phyloP scores from a whole-genome alignment of 257 asterid species.

The Solanum ossicruentum region DNA sequence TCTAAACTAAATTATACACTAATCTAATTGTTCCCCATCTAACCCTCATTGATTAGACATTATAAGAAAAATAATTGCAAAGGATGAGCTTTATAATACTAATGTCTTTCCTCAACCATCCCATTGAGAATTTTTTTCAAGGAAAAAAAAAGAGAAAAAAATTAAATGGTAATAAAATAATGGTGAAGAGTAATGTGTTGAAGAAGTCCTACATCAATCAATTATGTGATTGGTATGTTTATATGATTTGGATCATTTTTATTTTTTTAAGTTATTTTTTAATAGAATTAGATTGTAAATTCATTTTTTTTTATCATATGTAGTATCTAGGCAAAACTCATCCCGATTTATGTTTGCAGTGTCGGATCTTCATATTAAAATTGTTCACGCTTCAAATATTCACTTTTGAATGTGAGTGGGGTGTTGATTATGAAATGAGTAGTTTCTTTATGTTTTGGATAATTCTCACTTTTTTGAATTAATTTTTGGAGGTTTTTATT shows the following conservation, averaged over 20 bases:
- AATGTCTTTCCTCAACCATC: neutral
- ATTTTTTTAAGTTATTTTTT: neutral
- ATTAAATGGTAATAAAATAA: too few species aligned
- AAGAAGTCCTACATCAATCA: neutral
- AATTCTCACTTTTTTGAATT: too few species aligned
- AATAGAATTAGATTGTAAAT: neutral
- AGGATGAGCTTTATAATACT: neutral
- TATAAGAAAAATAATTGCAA: neutral
- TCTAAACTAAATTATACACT: neutral
- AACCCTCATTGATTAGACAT: neutral
- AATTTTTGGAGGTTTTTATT: too few species aligned
- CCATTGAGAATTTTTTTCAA: neutral
- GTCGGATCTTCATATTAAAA: neutral
- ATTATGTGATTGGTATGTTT: neutral
- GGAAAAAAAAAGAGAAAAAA: too few species aligned
- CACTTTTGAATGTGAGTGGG: neutral
- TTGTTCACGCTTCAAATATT: neutral
- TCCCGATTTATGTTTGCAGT: rapidly evolving
- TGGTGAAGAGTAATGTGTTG: neutral
- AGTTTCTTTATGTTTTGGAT: neutral
- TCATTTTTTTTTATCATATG: neutral
- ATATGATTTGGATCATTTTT: neutral
- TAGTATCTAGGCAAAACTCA: neutral
- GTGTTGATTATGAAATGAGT: neutral
- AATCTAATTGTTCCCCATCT: neutral